Evolutionary conservation across 805 yeast species (phyloP).

Genomic region (Candida railenensis): DNA sequence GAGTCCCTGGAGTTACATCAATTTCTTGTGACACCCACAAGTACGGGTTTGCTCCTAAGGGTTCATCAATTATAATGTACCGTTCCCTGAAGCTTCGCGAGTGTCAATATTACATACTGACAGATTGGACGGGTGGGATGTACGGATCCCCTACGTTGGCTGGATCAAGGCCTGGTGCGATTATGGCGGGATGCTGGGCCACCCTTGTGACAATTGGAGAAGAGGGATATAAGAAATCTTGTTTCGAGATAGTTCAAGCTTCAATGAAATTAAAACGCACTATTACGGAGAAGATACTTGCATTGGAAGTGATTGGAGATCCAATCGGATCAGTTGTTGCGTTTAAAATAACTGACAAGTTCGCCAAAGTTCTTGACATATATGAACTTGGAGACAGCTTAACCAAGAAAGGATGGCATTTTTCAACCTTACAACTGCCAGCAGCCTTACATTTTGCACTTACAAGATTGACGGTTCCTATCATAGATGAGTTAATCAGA

Average conservation of each 20-base stretch:
- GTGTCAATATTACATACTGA: constrained; percentile 78
- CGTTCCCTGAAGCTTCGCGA: constrained; percentile 64
- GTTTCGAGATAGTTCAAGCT: constrained; percentile 64
- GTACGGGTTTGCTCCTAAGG: constrained; percentile 98
- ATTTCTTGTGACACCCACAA: constrained; percentile 99
- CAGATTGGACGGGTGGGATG: constrained; percentile 92
- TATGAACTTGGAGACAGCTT: constrained; percentile 78
- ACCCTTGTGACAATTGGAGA: constrained; percentile 80
- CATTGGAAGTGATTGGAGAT: constrained; percentile 72
- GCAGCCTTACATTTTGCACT: constrained; percentile 89
- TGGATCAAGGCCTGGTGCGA: constrained; percentile 95
- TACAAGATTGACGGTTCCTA: constrained; percentile 65
- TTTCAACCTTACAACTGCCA: constrained; percentile 83
- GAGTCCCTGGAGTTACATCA: constrained; percentile 88
- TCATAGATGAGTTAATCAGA: constrained; percentile 56
- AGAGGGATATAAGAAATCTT: constrained; percentile 71
- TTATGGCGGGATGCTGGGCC: constrained; percentile 98
- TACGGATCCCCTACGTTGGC: constrained; percentile 97
- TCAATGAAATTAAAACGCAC: constrained; percentile 55
- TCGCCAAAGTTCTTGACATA: constrained; percentile 49
- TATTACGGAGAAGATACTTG: constrained; percentile 39
- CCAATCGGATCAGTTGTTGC: constrained; percentile 83
- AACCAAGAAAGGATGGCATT: constrained; percentile 79
- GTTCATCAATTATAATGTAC: constrained; percentile 91
- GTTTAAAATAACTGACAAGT: constrained; percentile 50